Percentiles rank a stretch among this genome's conserved stretches.
Evolutionary conservation across 169 alveolate genomes (phyloP).

Genomic region (Perkinsus olseni): DNA sequence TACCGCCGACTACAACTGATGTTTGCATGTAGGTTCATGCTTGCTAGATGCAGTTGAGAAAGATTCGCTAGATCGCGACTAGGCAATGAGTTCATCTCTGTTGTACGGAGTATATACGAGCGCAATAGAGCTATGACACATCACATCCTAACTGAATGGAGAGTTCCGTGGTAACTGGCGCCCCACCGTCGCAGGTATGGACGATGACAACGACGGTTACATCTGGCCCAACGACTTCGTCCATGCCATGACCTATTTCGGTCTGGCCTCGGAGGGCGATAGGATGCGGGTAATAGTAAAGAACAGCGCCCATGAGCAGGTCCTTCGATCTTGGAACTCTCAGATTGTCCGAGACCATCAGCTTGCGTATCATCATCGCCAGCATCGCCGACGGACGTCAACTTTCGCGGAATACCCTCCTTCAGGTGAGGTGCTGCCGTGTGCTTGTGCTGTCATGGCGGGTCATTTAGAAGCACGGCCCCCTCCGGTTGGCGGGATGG

Average conservation of each 20-base stretch:
- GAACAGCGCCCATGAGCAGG: too few relatives aligned
- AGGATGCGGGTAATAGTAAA: background rate
- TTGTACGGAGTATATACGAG: too few relatives aligned
- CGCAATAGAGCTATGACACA: too few relatives aligned
- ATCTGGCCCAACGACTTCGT: background rate
- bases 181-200: background rate
- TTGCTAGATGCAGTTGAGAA: too few relatives aligned
- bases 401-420: background rate
- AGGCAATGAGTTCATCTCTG: too few relatives aligned
- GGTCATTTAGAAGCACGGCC: background rate
- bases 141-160: too few relatives aligned
- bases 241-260: background rate
- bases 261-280: background rate
- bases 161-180: too few relatives aligned
- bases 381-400: too few relatives aligned
- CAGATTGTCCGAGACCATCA: too few relatives aligned
- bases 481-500: background rate
- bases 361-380: too few relatives aligned
- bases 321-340: too few relatives aligned
- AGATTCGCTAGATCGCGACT: too few relatives aligned
- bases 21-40: background rate
- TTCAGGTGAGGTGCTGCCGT: background rate
- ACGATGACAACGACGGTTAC: background rate
- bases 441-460: background rate
- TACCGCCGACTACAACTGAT: background rate